Evolutionary conservation across 2,329 filamentous ascomycete species (phyloP).

Genomic region (Colletotrichum australisinense): DNA sequence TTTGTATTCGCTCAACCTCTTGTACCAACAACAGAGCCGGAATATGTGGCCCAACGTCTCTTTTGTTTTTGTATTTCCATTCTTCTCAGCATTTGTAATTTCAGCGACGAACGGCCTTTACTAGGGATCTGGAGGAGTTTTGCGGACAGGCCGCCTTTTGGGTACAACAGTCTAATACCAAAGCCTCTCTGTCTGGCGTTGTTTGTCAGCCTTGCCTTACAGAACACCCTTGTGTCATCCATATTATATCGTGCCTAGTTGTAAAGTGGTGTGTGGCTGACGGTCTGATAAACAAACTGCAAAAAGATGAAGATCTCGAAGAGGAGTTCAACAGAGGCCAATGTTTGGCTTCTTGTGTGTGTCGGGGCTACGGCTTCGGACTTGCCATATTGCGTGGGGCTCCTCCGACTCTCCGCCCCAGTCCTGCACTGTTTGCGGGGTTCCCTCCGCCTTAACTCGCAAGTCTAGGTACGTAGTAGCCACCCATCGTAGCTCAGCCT

Average conservation of each 20-base stretch:
- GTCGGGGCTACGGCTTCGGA: no score
- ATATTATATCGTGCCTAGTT: not conserved
- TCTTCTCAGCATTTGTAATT: slow-evolving; percentile 1
- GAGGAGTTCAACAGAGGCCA: no score
- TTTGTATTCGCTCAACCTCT: slow-evolving; percentile 8
- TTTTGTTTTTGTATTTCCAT: not conserved
- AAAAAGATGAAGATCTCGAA: no score
- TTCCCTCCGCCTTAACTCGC: not conserved
- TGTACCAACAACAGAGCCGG: slow-evolving; percentile 12
- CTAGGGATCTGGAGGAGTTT: slow-evolving; percentile 22
- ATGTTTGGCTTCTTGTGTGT: not conserved
- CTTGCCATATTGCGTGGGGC: no score
- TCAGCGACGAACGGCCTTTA: slow-evolving; percentile 9
- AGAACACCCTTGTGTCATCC: not conserved
- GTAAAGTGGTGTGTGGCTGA: not conserved
- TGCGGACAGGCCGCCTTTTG: slow-evolving; percentile 28
- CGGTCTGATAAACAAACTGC: not conserved
- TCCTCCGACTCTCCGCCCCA: no score
- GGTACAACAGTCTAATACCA: slow-evolving; percentile 31
- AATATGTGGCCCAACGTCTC: not conserved
- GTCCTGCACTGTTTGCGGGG: not conserved
- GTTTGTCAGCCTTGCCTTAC: not conserved
- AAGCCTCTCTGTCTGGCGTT: slow-evolving; percentile 14
- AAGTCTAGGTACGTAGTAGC: no score
- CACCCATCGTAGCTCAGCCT: not conserved